A percentile compares a stretch with the other conserved stretches of the same genome.
These are phyloP conservation scores for Diutina rugosa DNA, from an alignment of 1,139 yeast species.

Conservation along the genomic window DNA sequence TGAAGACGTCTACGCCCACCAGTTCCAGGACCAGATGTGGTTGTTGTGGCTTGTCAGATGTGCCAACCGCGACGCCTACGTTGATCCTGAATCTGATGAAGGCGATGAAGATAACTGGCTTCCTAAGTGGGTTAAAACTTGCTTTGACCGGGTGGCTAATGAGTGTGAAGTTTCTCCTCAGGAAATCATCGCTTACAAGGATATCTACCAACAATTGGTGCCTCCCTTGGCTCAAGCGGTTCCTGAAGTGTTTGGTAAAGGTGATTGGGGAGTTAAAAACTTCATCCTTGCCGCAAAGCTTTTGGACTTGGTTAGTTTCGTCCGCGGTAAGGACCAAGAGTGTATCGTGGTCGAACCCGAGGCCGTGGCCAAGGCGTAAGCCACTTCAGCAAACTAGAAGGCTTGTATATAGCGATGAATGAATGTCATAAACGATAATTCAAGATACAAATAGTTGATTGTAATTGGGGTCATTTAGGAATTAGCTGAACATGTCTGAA, in stretches of 20 bases:
- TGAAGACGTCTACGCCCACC: conserved; percentile 33
- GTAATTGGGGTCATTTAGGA: too few species aligned
- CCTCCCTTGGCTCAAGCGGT: conserved; percentile 38
- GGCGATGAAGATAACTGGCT: conserved; percentile 19
- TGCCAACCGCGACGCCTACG: conserved; percentile 30
- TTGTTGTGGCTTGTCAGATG: conserved; percentile 52
- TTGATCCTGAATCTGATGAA: conserved; percentile 6
- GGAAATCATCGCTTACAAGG: conserved; percentile 43
- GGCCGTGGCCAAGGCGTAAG: not conserved
- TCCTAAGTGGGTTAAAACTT: conserved; percentile 39
- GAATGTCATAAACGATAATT: too few species aligned
- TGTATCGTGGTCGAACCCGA: conserved; percentile 34
- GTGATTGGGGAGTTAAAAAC: conserved; percentile 51
- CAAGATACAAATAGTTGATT: too few species aligned
- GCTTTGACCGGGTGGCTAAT: conserved; percentile 26
- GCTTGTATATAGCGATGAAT: too few species aligned
- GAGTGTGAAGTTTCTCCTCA: conserved; percentile 26
- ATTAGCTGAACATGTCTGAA: too few species aligned
- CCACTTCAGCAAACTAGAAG: too few species aligned
- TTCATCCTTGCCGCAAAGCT: conserved; percentile 49
- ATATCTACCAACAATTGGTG: conserved; percentile 41
- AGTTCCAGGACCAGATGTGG: conserved; percentile 47
- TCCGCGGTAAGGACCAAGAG: conserved; percentile 47
- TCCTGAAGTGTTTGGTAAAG: conserved; percentile 49
- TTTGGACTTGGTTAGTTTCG: conserved; percentile 45